Percentiles rank a stretch among this genome's conserved stretches.
These are phyloP conservation scores for Hagleromyces aurorensis DNA, from an alignment of 805 yeast species.

Conservation along the genomic window DNA sequence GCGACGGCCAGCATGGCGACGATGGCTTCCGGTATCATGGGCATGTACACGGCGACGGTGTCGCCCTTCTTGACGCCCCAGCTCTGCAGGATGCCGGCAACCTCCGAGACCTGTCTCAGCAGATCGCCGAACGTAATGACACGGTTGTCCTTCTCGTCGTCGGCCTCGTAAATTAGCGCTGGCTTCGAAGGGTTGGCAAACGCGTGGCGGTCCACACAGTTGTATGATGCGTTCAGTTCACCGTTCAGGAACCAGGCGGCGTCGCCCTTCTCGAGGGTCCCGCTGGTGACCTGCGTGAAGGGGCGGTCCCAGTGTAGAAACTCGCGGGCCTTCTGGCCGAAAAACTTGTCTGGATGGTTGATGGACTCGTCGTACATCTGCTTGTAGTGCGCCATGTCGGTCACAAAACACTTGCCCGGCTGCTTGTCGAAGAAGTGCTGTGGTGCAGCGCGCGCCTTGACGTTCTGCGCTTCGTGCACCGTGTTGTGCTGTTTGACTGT, in stretches of 20 bases:
- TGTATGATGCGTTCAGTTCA: constrained; percentile 84
- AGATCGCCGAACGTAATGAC: constrained; percentile 80
- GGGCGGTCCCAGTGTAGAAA: constrained; percentile 72
- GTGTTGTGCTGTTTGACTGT: constrained; percentile 27
- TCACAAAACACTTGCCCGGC: constrained; percentile 41
- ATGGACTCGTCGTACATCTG: constrained; percentile 71
- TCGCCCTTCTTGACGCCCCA: constrained; percentile 94
- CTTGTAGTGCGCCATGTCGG: constrained; percentile 60
- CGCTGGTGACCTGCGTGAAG: constrained; percentile 42
- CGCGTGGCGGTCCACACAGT: constrained; percentile 95
- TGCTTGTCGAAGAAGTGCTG: constrained; percentile 35
- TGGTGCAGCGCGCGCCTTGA: constrained; percentile 30
- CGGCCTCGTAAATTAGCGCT: constrained; percentile 89
- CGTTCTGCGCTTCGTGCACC: constrained; percentile 37
- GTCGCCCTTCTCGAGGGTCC: constrained; percentile 67
- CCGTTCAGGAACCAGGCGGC: constrained; percentile 94
- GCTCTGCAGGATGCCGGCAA: constrained; percentile 73
- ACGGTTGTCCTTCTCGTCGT: constrained; percentile 68
- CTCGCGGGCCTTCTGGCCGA: constrained; percentile 69
- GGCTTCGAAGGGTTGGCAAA: constrained; percentile 74
- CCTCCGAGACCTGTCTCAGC: constrained; percentile 72
- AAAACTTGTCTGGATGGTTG: constrained; percentile 73
- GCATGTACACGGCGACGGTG: constrained; percentile 91
- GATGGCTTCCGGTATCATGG: constrained; percentile 96
- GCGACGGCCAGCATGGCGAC: constrained; percentile 90